Evolutionary conservation across 352 stramenopile species (phyloP).

Genomic region (Globisporangium spinosum): DNA sequence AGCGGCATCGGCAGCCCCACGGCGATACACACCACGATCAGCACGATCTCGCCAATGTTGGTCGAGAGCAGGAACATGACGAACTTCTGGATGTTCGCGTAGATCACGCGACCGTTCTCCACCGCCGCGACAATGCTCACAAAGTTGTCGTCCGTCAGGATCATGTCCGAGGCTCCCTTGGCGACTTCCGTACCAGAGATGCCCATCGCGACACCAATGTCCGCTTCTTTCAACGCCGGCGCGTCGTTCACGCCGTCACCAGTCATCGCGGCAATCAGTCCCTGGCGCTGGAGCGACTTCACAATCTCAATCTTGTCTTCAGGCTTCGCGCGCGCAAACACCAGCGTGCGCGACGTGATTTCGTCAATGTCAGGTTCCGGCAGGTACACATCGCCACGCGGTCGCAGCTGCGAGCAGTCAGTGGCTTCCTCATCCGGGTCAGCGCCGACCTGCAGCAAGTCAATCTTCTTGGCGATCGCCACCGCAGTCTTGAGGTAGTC

Average conservation of each 20-base stretch:
- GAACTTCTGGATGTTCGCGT: slow-evolving; percentile 98
- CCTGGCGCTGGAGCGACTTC: slow-evolving; percentile 89
- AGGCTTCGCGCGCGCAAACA: slow-evolving; percentile 95
- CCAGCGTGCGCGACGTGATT: slow-evolving; percentile 70
- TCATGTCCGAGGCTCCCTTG: slow-evolving; percentile 98
- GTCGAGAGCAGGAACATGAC: slow-evolving; percentile 97
- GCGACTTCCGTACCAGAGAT: slow-evolving; percentile 96
- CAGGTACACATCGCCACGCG: slow-evolving; percentile 49
- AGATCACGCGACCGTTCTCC: slow-evolving; percentile 94
- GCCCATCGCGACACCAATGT: slow-evolving; percentile 98
- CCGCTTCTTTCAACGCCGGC: slow-evolving; percentile 93
- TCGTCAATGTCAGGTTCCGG: slow-evolving; percentile 81
- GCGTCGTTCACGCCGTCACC: slow-evolving; percentile 98
- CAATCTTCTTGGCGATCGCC: slow-evolving; percentile 91
- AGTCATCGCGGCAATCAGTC: slow-evolving; percentile 94
- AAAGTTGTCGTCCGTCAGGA: slow-evolving; percentile 98
- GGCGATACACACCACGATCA: slow-evolving; percentile 72
- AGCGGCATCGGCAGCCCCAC: slow-evolving; percentile 77
- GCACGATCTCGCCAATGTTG: slow-evolving; percentile 93
- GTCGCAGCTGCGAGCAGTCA: slow-evolving; percentile 66
- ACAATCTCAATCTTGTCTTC: slow-evolving; percentile 97
- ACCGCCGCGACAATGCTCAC: slow-evolving; percentile 96
- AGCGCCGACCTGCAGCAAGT: slow-evolving; percentile 82
- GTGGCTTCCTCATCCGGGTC: slow-evolving; percentile 56
- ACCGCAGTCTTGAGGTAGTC: slow-evolving; percentile 94